Evolutionary conservation across 257 asterid genomes (phyloP).

Genomic region (Forsythia suspensa): DNA sequence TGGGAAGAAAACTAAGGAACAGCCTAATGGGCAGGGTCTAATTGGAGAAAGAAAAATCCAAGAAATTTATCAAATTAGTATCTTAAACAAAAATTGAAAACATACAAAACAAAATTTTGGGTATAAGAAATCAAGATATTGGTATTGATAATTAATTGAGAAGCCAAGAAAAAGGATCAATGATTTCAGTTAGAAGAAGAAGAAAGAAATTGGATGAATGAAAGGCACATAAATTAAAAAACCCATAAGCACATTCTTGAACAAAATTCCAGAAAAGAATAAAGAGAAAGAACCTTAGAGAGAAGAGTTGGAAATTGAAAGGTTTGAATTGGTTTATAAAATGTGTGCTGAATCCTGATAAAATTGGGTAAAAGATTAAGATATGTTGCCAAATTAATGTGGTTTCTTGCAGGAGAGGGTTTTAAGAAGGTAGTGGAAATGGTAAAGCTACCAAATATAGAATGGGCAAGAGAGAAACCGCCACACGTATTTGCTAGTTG

Average conservation of each 20-base stretch:
- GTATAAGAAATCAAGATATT: neutral
- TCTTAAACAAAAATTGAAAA: too few species aligned
- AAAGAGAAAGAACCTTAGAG: constrained; percentile 1
- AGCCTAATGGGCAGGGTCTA: too few species aligned
- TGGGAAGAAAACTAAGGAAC: neutral
- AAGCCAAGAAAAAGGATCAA: neutral
- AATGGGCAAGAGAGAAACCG: constrained; percentile 34
- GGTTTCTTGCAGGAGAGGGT: constrained; percentile 34
- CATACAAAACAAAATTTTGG: too few species aligned
- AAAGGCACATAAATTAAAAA: neutral
- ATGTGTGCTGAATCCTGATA: neutral
- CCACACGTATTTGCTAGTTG: constrained; percentile 28
- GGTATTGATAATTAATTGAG: neutral
- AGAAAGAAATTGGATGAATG: neutral
- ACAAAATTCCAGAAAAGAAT: neutral
- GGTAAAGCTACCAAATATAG: neutral
- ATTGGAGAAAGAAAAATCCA: neutral
- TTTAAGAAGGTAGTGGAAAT: neutral
- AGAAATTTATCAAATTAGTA: neutral
- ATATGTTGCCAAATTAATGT: neutral
- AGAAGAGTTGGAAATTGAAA: neutral
- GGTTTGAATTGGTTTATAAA: neutral
- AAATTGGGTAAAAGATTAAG: neutral
- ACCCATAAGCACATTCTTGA: neutral
- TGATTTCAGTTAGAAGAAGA: too few species aligned